phyloP scores from a whole-genome alignment of 495 filamentous ascomycete genomes.

The Aspergillus asperescens region DNA sequence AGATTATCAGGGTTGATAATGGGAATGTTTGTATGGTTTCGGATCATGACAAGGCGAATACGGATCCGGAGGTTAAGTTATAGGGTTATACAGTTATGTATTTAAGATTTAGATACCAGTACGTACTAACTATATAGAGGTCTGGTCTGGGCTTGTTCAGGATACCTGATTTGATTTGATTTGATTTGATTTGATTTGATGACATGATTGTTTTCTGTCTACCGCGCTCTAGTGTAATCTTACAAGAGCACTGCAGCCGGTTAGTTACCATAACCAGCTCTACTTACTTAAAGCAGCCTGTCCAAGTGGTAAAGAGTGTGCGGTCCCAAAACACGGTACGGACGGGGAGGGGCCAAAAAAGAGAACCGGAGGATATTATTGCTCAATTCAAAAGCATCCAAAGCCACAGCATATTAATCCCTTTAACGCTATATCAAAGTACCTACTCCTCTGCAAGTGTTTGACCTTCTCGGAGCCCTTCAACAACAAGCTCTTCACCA shows the following conservation, averaged over 20 bases:
- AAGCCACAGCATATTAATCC: conserved; percentile 30
- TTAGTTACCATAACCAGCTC: neutral
- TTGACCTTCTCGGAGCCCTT: conserved; percentile 50
- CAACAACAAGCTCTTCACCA: conserved; percentile 77
- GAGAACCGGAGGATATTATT: conserved; percentile 29
- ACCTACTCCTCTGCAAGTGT: conserved; percentile 47
- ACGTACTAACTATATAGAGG: neutral
- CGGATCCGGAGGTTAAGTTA: conserved; percentile 42
- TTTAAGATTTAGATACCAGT: neutral
- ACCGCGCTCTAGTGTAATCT: neutral
- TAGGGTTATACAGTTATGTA: conserved; percentile 20
- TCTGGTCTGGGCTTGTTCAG: neutral
- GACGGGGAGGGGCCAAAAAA: conserved; percentile 9
- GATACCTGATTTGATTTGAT: neutral
- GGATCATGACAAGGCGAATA: conserved; percentile 66
- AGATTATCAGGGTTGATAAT: conserved; percentile 38
- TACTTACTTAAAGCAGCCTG: neutral
- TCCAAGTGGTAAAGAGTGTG: conserved; percentile 1
- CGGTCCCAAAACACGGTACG: conserved; percentile 14
- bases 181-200: neutral
- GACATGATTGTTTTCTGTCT: neutral
- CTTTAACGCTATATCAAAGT: conserved; percentile 10
- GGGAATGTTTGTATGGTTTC: conserved; percentile 55
- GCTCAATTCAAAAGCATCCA: conserved; percentile 27
- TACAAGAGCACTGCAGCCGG: neutral